Evolutionary conservation across 148 eudicot species (phyloP), one percentile per base, ranked within the genome.

Genomic region (Fagopyrum tataricum): DNA sequence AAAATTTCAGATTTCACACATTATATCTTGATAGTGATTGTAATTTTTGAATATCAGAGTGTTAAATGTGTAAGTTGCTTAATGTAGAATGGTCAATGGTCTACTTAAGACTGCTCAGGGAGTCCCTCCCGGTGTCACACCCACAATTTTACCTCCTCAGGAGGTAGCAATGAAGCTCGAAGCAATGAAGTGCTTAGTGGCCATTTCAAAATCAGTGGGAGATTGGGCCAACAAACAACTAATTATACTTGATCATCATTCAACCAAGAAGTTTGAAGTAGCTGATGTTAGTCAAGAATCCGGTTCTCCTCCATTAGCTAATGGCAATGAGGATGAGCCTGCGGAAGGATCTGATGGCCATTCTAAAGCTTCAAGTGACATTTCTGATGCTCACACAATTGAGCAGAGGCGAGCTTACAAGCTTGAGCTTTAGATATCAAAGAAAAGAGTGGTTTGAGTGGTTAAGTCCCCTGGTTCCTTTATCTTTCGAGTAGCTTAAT

Each of bases 81-180:
- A 58, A 58, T 83, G 71, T 88, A 96, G 99, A 86, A 88, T 92
- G 96, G 97, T 96, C 72, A 96, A 92, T 84, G 99, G 99, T 74
- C 99, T 96, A 79, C 94, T 92, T 75, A 96, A 96, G 87, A 96
- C 99, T 81, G 97, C 97, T 79, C 99, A 96, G 87, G 99, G 99
- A 41, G 96, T 92, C 44, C 92, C 96, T 62, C 91, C 97, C 80
- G 99, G 99, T 77, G 85, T 76, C 73, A 72, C 81, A 46, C 90
- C 92, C 72, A 87, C 99, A 49, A 79, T 44, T 52, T 70, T 96
- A 79, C 97, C 96, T 20, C 94, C 92, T 41, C 99, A 96, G 81
- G 99, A 96, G 73, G 87, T 67, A 79, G 76, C 86, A 71, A 76
- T 96, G 87, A 96, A 92, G 81, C 86, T 86, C 80, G 97, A 92